Evolutionary conservation across 495 filamentous ascomycete species (phyloP).

Genomic region (Aspergillus baeticus): DNA sequence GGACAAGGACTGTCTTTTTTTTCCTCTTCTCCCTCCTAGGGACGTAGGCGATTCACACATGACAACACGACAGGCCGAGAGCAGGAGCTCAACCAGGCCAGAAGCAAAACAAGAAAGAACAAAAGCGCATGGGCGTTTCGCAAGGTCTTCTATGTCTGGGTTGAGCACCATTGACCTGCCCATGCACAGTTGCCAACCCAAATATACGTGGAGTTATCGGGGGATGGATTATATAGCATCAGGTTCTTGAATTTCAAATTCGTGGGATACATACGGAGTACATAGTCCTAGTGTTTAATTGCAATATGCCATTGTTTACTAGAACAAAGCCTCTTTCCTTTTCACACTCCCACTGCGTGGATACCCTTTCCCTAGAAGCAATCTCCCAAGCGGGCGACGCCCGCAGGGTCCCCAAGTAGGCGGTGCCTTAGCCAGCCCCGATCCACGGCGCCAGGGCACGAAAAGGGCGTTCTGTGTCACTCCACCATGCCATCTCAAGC

Average conservation of each 20-base stretch:
- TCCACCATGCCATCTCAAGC: no score
- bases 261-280: background rate
- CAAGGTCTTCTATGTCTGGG: constrained; percentile 7
- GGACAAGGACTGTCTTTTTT: constrained; percentile 1
- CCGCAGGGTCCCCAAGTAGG: background rate
- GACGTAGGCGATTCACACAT: constrained; percentile 14
- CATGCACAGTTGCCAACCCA: background rate
- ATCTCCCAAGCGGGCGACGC: background rate
- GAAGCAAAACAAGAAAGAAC: constrained; percentile 3
- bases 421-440: no score
- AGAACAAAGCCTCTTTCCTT: background rate
- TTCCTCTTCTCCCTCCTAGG: background rate
- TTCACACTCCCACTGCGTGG: background rate
- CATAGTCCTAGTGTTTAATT: constrained; percentile 2
- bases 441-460: no score
- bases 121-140: background rate
- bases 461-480: no score
- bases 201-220: background rate
- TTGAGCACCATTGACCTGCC: constrained; percentile 8
- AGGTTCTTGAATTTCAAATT: background rate
- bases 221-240: background rate
- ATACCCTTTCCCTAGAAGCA: background rate
- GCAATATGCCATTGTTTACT: background rate
- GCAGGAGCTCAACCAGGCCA: background rate
- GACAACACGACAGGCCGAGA: constrained; percentile 4